phyloP scores from a whole-genome alignment of 257 asterid species.

The Solanum bulbocastanum region DNA sequence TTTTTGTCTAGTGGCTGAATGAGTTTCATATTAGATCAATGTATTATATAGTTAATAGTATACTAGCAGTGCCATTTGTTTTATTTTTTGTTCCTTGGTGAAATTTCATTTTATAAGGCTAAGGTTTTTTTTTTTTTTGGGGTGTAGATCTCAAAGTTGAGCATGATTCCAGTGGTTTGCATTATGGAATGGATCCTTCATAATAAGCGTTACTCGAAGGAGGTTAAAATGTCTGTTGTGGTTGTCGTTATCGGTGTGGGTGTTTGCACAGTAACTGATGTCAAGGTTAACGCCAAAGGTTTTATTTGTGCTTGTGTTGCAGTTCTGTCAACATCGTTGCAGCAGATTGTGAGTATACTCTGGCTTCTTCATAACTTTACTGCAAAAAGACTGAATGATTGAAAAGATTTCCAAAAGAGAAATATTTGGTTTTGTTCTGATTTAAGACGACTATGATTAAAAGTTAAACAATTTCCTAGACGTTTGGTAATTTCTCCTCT shows the following conservation, averaged over 20 bases:
- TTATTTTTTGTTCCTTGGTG: neutral
- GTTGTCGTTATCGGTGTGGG: constrained; percentile 96
- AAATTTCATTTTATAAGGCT: constrained; percentile 1
- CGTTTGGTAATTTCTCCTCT: neutral
- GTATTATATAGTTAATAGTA: neutral
- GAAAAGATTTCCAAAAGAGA: neutral
- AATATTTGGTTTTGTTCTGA: neutral
- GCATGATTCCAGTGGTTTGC: constrained; percentile 99
- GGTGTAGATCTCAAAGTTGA: constrained; percentile 84
- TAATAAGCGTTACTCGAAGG: constrained; percentile 61
- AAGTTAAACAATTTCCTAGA: neutral
- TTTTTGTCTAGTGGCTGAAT: neutral
- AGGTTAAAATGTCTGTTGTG: constrained; percentile 77
- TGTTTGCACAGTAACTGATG: constrained; percentile 97
- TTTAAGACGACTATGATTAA: neutral
- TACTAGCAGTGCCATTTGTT: neutral
- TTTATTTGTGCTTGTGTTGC: constrained; percentile 89
- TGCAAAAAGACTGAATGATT: neutral
- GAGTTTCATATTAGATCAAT: neutral
- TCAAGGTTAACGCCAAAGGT: constrained; percentile 80
- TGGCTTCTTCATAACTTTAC: neutral
- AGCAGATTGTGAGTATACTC: constrained; percentile 74
- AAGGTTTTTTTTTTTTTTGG: neutral
- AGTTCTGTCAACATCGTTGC: constrained; percentile 77
- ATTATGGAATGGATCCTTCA: constrained; percentile 94